phyloP scores from a whole-genome alignment of 768 basidiomycete species.

The Pulveroboletus sp. region DNA sequence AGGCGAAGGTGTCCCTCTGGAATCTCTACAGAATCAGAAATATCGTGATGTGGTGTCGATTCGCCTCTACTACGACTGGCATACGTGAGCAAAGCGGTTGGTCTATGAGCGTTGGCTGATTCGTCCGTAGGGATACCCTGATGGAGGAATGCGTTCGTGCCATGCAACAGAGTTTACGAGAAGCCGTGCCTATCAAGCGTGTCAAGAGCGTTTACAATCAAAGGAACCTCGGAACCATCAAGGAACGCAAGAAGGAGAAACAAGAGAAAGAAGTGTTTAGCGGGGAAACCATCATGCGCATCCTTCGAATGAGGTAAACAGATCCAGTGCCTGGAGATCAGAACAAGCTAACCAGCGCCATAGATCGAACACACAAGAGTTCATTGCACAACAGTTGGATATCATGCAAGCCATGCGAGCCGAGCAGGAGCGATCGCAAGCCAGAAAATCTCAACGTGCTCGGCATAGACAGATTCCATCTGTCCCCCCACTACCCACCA shows the following conservation, averaged over 20 bases:
- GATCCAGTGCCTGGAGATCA: neutral
- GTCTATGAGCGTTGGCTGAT: slow-evolving; percentile 9
- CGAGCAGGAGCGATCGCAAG: slow-evolving; percentile 73
- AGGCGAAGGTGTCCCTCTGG: slow-evolving; percentile 86
- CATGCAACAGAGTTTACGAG: slow-evolving; percentile 84
- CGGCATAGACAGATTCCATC: slow-evolving; percentile 29
- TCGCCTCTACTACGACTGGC: slow-evolving; percentile 94
- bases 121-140: slow-evolving; percentile 55
- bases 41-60: slow-evolving; percentile 89
- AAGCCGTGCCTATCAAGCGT: slow-evolving; percentile 72
- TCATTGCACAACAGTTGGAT: slow-evolving; percentile 82
- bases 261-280: slow-evolving; percentile 70
- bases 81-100: slow-evolving; percentile 54
- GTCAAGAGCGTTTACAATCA: slow-evolving; percentile 91
- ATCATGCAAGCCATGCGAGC: slow-evolving; percentile 80
- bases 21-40: slow-evolving; percentile 87
- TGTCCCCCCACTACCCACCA: slow-evolving; percentile 30
- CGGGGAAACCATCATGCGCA: slow-evolving; percentile 91
- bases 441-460: slow-evolving; percentile 56
- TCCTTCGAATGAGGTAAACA: slow-evolving; percentile 90
- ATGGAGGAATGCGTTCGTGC: slow-evolving; percentile 96
- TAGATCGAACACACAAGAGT: slow-evolving; percentile 79
- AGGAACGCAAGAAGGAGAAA: slow-evolving; percentile 85
- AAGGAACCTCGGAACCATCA: slow-evolving; percentile 94
- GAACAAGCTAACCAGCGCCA: neutral